A percentile compares a stretch with the other conserved stretches of the same genome.
These are phyloP conservation scores for Podospora didyma DNA, from an alignment of 495 filamentous ascomycete genomes.

Conservation along the genomic window DNA sequence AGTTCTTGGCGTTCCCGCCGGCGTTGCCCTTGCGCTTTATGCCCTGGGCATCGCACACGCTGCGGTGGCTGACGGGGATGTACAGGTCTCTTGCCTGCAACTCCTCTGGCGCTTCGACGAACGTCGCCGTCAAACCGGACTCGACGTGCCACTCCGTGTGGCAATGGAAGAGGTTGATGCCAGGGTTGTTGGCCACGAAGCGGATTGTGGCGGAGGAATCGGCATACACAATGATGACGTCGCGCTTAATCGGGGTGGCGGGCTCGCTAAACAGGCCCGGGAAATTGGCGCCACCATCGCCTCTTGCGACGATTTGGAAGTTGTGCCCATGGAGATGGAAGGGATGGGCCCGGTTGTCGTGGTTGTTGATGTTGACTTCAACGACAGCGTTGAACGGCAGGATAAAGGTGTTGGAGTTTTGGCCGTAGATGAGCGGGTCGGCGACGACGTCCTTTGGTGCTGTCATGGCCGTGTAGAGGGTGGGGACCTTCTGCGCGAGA, in stretches of 20 bases:
- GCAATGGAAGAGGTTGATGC: slow-evolving; percentile 53
- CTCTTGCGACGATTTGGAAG: slow-evolving; percentile 57
- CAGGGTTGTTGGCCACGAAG: slow-evolving; percentile 40
- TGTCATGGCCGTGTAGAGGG: slow-evolving; percentile 55
- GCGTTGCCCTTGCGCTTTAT: slow-evolving; percentile 64
- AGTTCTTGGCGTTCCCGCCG: slow-evolving; percentile 61
- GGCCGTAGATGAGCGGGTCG: slow-evolving; percentile 41
- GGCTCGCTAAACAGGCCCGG: background rate
- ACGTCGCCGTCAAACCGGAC: slow-evolving; percentile 50
- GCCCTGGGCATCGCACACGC: slow-evolving; percentile 49
- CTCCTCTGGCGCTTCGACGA: slow-evolving; percentile 57
- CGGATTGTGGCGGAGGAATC: slow-evolving; percentile 37
- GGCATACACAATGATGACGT: slow-evolving; percentile 41
- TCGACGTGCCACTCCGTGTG: slow-evolving; percentile 51
- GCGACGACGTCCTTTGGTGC: slow-evolving; percentile 35
- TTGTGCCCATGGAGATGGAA: slow-evolving; percentile 57
- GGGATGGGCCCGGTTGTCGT: slow-evolving; percentile 49
- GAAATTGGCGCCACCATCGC: slow-evolving; percentile 7
- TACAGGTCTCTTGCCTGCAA: slow-evolving; percentile 40
- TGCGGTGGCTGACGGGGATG: slow-evolving; percentile 60
- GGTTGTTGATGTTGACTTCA: slow-evolving; percentile 69
- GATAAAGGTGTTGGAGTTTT: slow-evolving; percentile 53
- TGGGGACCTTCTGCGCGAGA: slow-evolving; percentile 44
- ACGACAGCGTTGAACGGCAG: slow-evolving; percentile 41
- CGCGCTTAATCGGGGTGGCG: slow-evolving; percentile 43